phyloP scores from a whole-genome alignment of 306 rosid genomes.

The Rubus idaeus region DNA sequence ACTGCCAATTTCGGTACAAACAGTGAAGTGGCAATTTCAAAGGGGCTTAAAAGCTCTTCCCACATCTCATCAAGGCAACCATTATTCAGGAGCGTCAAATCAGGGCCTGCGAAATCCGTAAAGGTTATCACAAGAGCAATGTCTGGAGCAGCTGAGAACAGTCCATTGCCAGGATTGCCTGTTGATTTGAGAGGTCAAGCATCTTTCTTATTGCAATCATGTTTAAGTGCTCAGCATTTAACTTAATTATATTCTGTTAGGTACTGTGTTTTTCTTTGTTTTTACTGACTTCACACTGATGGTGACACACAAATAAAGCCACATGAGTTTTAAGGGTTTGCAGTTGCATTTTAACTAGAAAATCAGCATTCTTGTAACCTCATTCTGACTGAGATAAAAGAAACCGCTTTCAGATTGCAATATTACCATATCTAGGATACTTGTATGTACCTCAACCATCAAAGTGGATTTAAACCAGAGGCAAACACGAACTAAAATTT shows the following conservation, averaged over 20 bases:
- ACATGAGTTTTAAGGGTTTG: not conserved
- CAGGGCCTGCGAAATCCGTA: not conserved
- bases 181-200: slow-evolving; percentile 39
- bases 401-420: too few species aligned
- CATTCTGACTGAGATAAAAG: not conserved
- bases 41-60: slow-evolving; percentile 31
- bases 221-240: not conserved
- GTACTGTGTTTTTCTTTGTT: not conserved
- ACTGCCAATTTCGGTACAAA: slow-evolving; percentile 11
- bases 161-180: slow-evolving; percentile 31
- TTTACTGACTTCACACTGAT: not conserved
- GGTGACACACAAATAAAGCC: slow-evolving; percentile 1
- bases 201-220: not conserved
- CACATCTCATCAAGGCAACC: slow-evolving; percentile 29
- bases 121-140: slow-evolving; percentile 21
- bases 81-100: slow-evolving; percentile 10
- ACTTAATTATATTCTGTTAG: not conserved
- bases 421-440: not conserved
- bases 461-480: not conserved
- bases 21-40: slow-evolving; percentile 8
- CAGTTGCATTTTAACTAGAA: not conserved
- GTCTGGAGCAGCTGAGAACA: slow-evolving; percentile 23
- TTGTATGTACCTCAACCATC: not conserved
- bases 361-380: not conserved
- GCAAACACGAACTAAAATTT: not conserved